Percentiles rank a stretch among this genome's conserved stretches.
Conservation (phyloP, 2,329 filamentous ascomycete genomes). For the Helotiales sp. region DNA sequence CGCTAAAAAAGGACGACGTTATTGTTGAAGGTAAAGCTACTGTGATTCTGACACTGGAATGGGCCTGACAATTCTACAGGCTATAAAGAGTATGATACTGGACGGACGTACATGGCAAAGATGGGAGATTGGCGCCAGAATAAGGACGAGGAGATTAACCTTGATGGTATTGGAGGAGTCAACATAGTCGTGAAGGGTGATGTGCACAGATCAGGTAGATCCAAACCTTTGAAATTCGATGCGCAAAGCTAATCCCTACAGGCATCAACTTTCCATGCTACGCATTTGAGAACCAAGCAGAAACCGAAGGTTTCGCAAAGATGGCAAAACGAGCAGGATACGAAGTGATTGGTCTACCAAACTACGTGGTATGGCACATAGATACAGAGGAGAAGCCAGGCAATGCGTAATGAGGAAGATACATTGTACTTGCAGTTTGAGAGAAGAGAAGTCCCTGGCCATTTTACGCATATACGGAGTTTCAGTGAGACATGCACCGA, state of each 20-base stretch:
- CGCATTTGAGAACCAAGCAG: conserved; percentile 96
- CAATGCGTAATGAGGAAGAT: conserved; percentile 48
- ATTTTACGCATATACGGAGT: conserved; percentile 37
- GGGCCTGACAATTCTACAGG: conserved; percentile 48
- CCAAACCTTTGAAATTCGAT: neutral
- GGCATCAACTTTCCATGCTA: conserved; percentile 98
- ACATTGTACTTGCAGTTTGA: conserved; percentile 19
- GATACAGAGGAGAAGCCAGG: conserved; percentile 94
- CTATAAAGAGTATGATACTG: conserved; percentile 91
- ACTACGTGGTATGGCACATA: conserved; percentile 98
- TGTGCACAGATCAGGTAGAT: conserved; percentile 86
- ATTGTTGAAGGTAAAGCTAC: conserved; percentile 75
- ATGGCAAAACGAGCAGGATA: conserved; percentile 98
- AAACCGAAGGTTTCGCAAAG: conserved; percentile 97
- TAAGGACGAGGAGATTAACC: conserved; percentile 87
- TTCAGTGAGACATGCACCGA: neutral
- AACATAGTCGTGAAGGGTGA: conserved; percentile 98
- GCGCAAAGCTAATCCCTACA: conserved; percentile 40
- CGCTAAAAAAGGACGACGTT: conserved; percentile 76
- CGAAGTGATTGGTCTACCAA: conserved; percentile 86
- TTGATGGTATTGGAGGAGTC: conserved; percentile 95
- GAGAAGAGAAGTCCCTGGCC: conserved; percentile 22
- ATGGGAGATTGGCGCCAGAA: conserved; percentile 93
- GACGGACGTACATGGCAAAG: conserved; percentile 82
- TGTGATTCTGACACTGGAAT: neutral